phyloP scores from a whole-genome alignment of 2,329 filamentous ascomycete species.

The Diplocarpon rosae region DNA sequence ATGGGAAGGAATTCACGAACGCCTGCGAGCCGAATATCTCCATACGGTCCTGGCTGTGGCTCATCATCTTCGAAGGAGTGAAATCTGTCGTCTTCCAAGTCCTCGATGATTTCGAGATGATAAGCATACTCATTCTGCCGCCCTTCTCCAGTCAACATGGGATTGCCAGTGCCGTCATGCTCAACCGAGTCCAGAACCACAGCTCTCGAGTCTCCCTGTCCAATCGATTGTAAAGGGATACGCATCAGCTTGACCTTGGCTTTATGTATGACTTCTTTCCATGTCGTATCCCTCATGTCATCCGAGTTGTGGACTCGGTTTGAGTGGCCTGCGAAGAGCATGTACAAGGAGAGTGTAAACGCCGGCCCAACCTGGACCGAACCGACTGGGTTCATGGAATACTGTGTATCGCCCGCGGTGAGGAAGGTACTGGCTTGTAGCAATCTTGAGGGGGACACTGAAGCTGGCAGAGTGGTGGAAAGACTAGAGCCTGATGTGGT shows the following conservation, averaged over 20 bases:
- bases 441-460: conserved; percentile 80
- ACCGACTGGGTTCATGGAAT: conserved; percentile 49
- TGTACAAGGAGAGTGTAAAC: conserved; percentile 83
- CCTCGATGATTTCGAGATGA: conserved; percentile 57
- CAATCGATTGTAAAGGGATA: conserved; percentile 17
- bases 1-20: conserved; percentile 57
- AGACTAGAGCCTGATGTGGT: conserved; percentile 85
- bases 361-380: conserved; percentile 77
- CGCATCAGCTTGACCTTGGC: conserved; percentile 61
- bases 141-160: conserved; percentile 18
- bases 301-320: conserved; percentile 31
- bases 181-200: conserved; percentile 11
- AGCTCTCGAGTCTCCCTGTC: background rate
- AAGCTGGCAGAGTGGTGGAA: conserved; percentile 65
- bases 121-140: conserved; percentile 50
- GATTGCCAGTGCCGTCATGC: conserved; percentile 24
- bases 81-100: conserved; percentile 58
- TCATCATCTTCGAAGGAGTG: conserved; percentile 54
- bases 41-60: conserved; percentile 41
- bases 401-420: conserved; percentile 76
- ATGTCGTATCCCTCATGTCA: conserved; percentile 43
- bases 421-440: conserved; percentile 89
- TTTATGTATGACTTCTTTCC: conserved; percentile 97
- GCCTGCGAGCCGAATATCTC: conserved; percentile 50
- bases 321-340: conserved; percentile 80